Conservation (phyloP, 2,329 filamentous ascomycete species). For the Phialemonium atrogriseum region DNA sequence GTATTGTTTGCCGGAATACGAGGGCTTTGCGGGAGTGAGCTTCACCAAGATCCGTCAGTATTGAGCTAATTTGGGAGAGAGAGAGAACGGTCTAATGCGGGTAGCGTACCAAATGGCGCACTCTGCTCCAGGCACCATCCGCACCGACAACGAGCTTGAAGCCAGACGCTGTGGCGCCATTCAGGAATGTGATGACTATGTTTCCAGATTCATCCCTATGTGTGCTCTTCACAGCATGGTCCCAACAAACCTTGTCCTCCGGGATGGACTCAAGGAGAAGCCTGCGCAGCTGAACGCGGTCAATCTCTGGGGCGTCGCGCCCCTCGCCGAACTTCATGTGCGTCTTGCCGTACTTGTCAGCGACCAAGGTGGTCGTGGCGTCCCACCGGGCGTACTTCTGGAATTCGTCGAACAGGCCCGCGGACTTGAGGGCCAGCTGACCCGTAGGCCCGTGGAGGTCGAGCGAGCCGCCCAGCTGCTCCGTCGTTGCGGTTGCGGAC, state of each 20-base stretch:
- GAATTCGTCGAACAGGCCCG: slow-evolving; percentile 29
- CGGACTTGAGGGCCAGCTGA: slow-evolving; percentile 28
- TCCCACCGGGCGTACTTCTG: slow-evolving; percentile 12
- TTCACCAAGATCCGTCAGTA: background rate
- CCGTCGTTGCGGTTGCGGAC: no score
- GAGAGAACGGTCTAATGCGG: background rate
- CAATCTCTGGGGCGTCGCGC: slow-evolving; percentile 29
- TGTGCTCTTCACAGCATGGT: slow-evolving; percentile 13
- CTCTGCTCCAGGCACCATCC: slow-evolving; percentile 17
- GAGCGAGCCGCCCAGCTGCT: slow-evolving; percentile 30
- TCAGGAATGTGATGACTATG: slow-evolving; percentile 5
- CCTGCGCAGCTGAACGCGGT: slow-evolving; percentile 24
- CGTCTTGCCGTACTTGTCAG: slow-evolving; percentile 13
- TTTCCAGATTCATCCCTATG: slow-evolving; percentile 2
- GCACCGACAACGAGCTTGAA: slow-evolving; percentile 38
- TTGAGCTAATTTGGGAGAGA: no score
- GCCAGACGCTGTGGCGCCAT: slow-evolving; percentile 11
- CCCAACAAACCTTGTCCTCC: slow-evolving; percentile 23
- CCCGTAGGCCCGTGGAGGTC: slow-evolving; percentile 29
- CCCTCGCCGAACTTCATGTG: slow-evolving; percentile 17
- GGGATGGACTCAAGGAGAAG: slow-evolving; percentile 27
- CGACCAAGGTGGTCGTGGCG: slow-evolving; percentile 4
- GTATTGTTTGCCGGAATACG: slow-evolving; percentile 27
- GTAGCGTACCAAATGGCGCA: slow-evolving; percentile 18
- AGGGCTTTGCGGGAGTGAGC: slow-evolving; percentile 18